These are phyloP conservation scores for Immersiella caudata DNA, from an alignment of 495 filamentous ascomycete species.

Conservation along the genomic window DNA sequence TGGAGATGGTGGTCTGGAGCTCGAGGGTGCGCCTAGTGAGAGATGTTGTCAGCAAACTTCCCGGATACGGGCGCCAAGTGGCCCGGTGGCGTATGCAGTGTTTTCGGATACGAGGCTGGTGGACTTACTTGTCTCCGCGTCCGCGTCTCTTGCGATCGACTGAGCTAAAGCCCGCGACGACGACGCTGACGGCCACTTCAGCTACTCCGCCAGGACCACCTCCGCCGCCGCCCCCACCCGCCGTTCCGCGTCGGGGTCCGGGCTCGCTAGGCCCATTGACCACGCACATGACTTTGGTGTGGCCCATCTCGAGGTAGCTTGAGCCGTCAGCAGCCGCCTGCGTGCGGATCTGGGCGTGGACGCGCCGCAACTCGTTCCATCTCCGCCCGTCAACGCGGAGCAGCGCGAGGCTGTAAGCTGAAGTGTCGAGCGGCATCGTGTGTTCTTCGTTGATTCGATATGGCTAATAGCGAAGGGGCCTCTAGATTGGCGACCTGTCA, in stretches of 20 bases:
- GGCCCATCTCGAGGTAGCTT: conserved; percentile 90
- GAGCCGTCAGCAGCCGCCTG: conserved; percentile 90
- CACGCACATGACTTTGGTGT: conserved; percentile 94
- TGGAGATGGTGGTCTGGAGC: conserved; percentile 73
- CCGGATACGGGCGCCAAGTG: background rate
- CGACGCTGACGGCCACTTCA: conserved; percentile 78
- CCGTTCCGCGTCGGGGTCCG: conserved; percentile 41
- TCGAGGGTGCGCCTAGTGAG: conserved; percentile 70
- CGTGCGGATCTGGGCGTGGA: conserved; percentile 86
- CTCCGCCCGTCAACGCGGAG: conserved; percentile 92
- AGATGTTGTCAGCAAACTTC: conserved; percentile 10
- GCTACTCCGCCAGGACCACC: conserved; percentile 57
- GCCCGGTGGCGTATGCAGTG: background rate
- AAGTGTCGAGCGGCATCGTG: conserved; percentile 89
- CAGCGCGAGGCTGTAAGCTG: conserved; percentile 79
- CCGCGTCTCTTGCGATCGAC: conserved; percentile 79
- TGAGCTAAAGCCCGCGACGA: conserved; percentile 83
- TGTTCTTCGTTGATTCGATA: background rate
- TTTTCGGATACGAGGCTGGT: background rate
- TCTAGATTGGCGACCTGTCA: background rate
- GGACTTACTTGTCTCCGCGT: conserved; percentile 71
- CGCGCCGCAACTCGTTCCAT: conserved; percentile 95
- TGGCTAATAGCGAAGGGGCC: background rate
- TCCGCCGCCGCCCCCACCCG: conserved; percentile 46
- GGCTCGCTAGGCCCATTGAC: conserved; percentile 80